A percentile compares a stretch with the other conserved stretches of the same genome.
Conservation (phyloP, 768 basidiomycete genomes). For the Suillus spraguei region DNA sequence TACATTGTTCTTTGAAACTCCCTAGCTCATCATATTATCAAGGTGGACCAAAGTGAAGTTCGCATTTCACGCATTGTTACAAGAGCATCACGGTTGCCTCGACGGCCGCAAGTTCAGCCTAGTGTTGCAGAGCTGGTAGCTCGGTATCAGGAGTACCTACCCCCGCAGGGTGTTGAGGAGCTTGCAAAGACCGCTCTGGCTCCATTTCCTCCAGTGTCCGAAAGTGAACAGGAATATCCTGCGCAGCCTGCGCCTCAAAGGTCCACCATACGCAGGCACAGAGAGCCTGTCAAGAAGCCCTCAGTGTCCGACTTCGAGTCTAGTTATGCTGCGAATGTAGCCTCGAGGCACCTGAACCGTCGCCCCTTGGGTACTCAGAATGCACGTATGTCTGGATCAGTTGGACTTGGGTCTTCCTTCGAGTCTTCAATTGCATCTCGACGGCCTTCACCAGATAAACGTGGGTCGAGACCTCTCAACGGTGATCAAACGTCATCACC, state of each 20-base stretch:
- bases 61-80: slow-evolving; percentile 26
- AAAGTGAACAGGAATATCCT: slow-evolving; percentile 77
- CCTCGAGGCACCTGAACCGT: slow-evolving; percentile 67
- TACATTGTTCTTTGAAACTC: slow-evolving; percentile 3
- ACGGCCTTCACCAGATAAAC: slow-evolving; percentile 76
- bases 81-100: slow-evolving; percentile 62
- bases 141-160: slow-evolving; percentile 78
- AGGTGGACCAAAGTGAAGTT: slow-evolving; percentile 27
- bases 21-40: slow-evolving; percentile 18
- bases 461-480: slow-evolving; percentile 33
- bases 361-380: slow-evolving; percentile 40
- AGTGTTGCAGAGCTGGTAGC: slow-evolving; percentile 86
- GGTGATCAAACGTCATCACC: slow-evolving; percentile 39
- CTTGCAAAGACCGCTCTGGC: slow-evolving; percentile 70
- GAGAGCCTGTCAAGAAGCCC: slow-evolving; percentile 48
- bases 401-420: slow-evolving; percentile 42
- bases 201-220: slow-evolving; percentile 63
- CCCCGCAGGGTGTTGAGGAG: slow-evolving; percentile 71
- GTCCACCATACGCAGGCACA: slow-evolving; percentile 48
- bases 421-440: slow-evolving; percentile 68
- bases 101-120: slow-evolving; percentile 55
- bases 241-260: slow-evolving; percentile 33
- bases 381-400: slow-evolving; percentile 54
- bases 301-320: slow-evolving; percentile 88
- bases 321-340: slow-evolving; percentile 91